A percentile compares a stretch with the other conserved stretches of the same genome.
phyloP scores from a whole-genome alignment of 345 rosid genomes.

The Mercurialis annua region DNA sequence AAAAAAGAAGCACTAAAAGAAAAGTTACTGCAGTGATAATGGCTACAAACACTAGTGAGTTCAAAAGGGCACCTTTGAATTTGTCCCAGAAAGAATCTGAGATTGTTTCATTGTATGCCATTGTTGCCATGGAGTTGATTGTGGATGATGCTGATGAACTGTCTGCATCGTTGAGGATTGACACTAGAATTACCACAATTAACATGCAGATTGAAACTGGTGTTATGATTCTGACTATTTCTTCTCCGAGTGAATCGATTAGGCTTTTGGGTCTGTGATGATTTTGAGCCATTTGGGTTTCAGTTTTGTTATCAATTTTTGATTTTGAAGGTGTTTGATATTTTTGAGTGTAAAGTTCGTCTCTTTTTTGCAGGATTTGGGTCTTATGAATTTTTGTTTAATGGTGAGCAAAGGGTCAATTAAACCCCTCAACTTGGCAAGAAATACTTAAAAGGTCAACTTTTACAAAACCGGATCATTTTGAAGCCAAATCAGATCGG shows the following conservation, averaged over 20 bases:
- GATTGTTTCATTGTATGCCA: constrained; percentile 67
- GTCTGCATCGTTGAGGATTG: constrained; percentile 47
- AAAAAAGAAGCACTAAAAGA: constrained; percentile 77
- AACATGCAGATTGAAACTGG: constrained; percentile 93
- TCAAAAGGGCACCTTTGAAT: constrained; percentile 71
- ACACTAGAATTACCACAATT: constrained; percentile 73
- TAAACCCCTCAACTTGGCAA: too few species aligned
- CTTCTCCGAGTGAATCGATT: constrained; percentile 69
- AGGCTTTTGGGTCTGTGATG: constrained; percentile 53
- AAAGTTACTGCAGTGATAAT: constrained; percentile 73
- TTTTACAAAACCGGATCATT: too few species aligned
- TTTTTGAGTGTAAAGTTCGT: too few species aligned
- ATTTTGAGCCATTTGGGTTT: constrained; percentile 53
- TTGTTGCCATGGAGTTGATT: constrained; percentile 57
- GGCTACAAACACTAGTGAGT: constrained; percentile 75
- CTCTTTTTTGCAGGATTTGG: not conserved
- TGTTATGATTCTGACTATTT: constrained; percentile 70
- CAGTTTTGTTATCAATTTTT: constrained; percentile 21
- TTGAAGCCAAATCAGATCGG: too few species aligned
- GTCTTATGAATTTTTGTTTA: constrained; percentile 4
- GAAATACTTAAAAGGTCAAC: too few species aligned
- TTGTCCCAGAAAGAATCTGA: constrained; percentile 87
- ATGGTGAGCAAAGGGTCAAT: too few species aligned
- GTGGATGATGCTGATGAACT: constrained; percentile 45
- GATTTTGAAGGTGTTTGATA: constrained; percentile 4